phyloP scores from a whole-genome alignment of 805 yeast genomes.

The Citeromyces nyonsensis region DNA sequence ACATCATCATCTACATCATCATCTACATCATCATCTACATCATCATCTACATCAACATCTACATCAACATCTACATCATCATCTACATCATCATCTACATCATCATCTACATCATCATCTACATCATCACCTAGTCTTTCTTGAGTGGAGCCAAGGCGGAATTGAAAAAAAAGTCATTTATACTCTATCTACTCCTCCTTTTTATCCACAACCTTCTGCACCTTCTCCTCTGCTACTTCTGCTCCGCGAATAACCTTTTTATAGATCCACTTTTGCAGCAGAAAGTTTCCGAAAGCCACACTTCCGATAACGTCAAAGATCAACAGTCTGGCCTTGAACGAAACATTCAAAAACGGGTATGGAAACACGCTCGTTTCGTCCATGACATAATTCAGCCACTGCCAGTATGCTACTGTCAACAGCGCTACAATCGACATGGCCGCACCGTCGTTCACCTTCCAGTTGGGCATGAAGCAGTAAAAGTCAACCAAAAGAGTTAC shows the following conservation, averaged over 20 bases:
- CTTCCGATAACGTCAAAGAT: constrained; percentile 31
- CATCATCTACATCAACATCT: constrained; percentile 1
- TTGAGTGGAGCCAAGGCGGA: neutral
- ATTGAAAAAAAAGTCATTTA: neutral
- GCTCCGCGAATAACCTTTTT: constrained; percentile 1
- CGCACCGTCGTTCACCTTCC: constrained; percentile 16
- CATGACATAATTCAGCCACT: constrained; percentile 28
- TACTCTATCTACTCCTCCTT: neutral
- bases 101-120: constrained; percentile 1
- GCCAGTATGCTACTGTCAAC: constrained; percentile 36
- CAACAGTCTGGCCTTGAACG: constrained; percentile 21
- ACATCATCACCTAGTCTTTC: constrained; percentile 1
- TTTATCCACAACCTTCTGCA: neutral
- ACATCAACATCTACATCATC: constrained; percentile 3
- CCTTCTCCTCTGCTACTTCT: too few relatives aligned
- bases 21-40: constrained; percentile 1
- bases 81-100: constrained; percentile 2
- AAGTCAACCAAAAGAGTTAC: constrained; percentile 36
- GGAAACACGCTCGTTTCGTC: constrained; percentile 36
- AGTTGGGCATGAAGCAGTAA: constrained; percentile 30
- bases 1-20: too few relatives aligned
- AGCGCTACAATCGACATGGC: constrained; percentile 22
- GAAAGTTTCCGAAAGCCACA: constrained; percentile 16
- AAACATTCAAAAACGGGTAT: constrained; percentile 50
- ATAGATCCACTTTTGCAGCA: constrained; percentile 8